phyloP scores from a whole-genome alignment of 768 basidiomycete species.

The Leccinum subtestaceum region DNA sequence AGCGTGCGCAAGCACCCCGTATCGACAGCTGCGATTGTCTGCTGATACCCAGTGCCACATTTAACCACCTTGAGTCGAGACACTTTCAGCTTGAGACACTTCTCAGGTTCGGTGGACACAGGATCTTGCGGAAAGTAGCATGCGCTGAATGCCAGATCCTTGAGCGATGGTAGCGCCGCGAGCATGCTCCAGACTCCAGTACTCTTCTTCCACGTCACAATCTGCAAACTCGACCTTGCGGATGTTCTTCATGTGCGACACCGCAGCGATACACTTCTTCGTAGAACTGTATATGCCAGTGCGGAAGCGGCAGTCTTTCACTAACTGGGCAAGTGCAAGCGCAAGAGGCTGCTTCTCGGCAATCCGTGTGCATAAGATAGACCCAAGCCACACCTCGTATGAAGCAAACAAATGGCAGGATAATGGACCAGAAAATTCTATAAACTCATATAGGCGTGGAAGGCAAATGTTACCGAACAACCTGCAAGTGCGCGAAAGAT shows the following conservation, averaged over 20 bases:
- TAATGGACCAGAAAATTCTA: background rate
- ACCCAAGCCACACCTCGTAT: too few relatives aligned
- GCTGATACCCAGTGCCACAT: background rate
- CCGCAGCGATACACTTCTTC: background rate
- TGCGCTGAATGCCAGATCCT: background rate
- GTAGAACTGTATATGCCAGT: background rate
- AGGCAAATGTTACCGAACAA: background rate
- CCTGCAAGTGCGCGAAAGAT: background rate
- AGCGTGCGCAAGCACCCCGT: background rate
- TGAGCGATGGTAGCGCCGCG: background rate
- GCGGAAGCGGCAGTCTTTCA: too few relatives aligned
- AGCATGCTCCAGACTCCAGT: background rate
- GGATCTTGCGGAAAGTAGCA: background rate
- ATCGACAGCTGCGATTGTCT: background rate
- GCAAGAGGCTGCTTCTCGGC: too few relatives aligned
- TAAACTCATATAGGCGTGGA: background rate
- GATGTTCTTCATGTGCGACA: background rate
- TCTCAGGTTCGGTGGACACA: background rate
- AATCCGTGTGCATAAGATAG: too few relatives aligned
- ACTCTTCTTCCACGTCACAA: background rate
- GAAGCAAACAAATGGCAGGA: background rate
- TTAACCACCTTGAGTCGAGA: background rate
- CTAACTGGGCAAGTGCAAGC: too few relatives aligned
- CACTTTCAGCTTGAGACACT: background rate
- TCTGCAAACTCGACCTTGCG: too few relatives aligned